Evolutionary conservation across 2,329 filamentous ascomycete species (phyloP).

Genomic region (Dryadomyces quercivorus): DNA sequence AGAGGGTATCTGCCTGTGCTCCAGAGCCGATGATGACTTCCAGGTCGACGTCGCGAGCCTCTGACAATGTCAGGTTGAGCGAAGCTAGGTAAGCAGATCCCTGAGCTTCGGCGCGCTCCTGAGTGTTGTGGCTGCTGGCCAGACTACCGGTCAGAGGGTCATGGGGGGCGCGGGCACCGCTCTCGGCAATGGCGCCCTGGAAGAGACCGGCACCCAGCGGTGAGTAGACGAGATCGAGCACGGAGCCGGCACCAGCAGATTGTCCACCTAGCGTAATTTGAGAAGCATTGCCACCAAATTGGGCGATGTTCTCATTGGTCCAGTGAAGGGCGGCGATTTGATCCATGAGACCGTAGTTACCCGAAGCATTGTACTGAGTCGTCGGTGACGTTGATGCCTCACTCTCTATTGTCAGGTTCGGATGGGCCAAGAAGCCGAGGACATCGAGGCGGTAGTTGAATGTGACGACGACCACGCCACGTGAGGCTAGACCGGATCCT

Average conservation of each 20-base stretch:
- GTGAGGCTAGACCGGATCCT: not conserved
- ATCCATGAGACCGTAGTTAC: slow-evolving; percentile 36
- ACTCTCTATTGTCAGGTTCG: not conserved
- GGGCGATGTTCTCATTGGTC: slow-evolving; percentile 35
- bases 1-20: not conserved
- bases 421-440: not conserved
- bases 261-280: slow-evolving; percentile 20
- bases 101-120: not conserved
- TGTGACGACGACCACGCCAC: not conserved
- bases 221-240: not conserved
- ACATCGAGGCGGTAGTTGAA: not conserved
- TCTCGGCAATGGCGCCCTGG: not conserved
- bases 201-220: not conserved
- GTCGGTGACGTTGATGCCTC: no score
- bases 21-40: not conserved
- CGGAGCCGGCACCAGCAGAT: not conserved
- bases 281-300: slow-evolving; percentile 33
- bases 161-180: not conserved
- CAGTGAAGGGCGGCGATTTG: slow-evolving; percentile 34
- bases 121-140: not conserved
- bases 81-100: not conserved
- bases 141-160: not conserved
- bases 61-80: not conserved
- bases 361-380: not conserved
- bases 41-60: not conserved